A percentile compares a stretch with the other conserved stretches of the same genome.
Conservation (phyloP, 1,284 basidiomycete genomes). For the Trichosporon faecale region DNA sequence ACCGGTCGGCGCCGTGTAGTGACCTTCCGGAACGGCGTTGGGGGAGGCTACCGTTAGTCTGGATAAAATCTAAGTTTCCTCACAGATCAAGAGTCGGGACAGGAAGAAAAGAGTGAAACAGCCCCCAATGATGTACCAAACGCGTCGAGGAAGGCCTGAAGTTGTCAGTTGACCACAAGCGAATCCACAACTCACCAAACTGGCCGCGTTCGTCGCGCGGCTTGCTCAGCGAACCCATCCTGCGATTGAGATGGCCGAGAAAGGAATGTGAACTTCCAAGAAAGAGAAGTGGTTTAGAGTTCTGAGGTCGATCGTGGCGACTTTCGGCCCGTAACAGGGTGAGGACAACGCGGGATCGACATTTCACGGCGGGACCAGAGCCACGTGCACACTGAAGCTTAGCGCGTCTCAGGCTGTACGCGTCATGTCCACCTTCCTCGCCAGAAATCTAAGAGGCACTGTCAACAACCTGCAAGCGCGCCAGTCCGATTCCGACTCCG, state of each 20-base stretch:
- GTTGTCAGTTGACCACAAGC: neutral
- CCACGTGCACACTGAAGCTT: conserved; percentile 1
- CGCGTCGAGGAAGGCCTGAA: conserved; percentile 54
- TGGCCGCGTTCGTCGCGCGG: conserved; percentile 9
- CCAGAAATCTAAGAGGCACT: neutral
- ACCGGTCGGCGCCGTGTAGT: conserved; percentile 21
- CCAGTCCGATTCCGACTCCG: neutral
- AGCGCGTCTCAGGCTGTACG: neutral
- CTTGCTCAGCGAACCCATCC: conserved; percentile 7
- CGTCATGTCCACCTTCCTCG: neutral
- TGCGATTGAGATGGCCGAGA: neutral
- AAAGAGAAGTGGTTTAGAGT: conserved; percentile 4
- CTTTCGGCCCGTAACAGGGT: neutral
- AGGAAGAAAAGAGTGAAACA: conserved; percentile 63
- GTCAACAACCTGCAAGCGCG: neutral
- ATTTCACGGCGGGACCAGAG: neutral
- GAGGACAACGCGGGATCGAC: conserved; percentile 1
- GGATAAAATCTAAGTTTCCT: conserved; percentile 10
- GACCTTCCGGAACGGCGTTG: conserved; percentile 6
- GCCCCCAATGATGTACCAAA: conserved; percentile 65
- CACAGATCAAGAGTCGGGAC: conserved; percentile 61
- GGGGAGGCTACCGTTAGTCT: neutral
- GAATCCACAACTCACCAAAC: conserved; percentile 25
- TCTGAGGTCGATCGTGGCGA: conserved; percentile 12
- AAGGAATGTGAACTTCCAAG: conserved; percentile 1